These are phyloP conservation scores for Cyberlindnera xishuangbannaensis DNA, from an alignment of 805 yeast genomes.

Conservation along the genomic window DNA sequence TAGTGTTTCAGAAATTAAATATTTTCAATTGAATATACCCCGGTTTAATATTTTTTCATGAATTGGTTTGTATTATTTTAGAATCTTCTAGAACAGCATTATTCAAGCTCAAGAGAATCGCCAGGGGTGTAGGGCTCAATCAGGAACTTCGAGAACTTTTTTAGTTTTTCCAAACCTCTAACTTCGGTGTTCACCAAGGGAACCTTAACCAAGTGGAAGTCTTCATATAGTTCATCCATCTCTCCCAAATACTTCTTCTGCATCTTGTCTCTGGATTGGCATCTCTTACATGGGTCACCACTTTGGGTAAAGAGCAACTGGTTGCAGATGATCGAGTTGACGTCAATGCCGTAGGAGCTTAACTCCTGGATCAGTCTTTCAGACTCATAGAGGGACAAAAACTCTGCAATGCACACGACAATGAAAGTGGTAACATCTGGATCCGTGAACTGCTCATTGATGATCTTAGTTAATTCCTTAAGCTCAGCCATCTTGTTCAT, in stretches of 20 bases:
- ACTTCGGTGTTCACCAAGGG: conserved; percentile 94
- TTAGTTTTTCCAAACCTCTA: conserved; percentile 83
- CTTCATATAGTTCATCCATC: conserved; percentile 94
- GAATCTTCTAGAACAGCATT: conserved; percentile 1
- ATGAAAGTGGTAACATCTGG: conserved; percentile 94
- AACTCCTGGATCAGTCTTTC: conserved; percentile 97
- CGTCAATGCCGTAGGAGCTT: conserved; percentile 92
- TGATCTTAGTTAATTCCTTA: conserved; percentile 76
- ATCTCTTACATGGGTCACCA: conserved; percentile 79
- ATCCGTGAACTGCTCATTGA: conserved; percentile 90
- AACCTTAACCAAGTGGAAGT: conserved; percentile 92
- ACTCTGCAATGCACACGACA: conserved; percentile 97
- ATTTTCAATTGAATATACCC: too few relatives aligned
- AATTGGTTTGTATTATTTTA: too few relatives aligned
- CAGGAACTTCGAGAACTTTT: conserved; percentile 76
- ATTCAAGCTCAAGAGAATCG: conserved; percentile 20
- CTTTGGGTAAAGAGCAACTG: conserved; percentile 81
- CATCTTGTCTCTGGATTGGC: conserved; percentile 91
- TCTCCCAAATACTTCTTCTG: conserved; percentile 92
- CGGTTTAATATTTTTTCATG: too few relatives aligned
- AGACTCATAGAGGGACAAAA: conserved; percentile 91
- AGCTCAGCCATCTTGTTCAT: conserved; percentile 74
- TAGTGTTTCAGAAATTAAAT: too few relatives aligned
- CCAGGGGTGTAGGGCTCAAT: conserved; percentile 71
- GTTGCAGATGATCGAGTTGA: conserved; percentile 92